phyloP scores from a whole-genome alignment of 164 flowering plant genomes.

The Santalum album region DNA sequence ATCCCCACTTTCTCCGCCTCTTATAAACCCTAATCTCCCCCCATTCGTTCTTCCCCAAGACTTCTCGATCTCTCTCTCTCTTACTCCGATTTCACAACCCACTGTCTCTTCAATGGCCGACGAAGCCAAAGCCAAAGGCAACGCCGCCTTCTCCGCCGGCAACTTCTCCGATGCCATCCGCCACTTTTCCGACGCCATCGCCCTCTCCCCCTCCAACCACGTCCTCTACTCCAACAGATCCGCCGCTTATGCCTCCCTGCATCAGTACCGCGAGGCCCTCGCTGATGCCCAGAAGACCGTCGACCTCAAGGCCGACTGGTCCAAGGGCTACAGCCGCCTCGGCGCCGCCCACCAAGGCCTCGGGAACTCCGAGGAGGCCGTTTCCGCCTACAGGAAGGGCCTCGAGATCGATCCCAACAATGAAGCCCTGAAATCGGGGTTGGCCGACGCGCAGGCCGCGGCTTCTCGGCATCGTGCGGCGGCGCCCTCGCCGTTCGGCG shows the following conservation, averaged over 20 bases:
- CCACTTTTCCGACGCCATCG: conserved; percentile 80
- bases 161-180: conserved; percentile 49
- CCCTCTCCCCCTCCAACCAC: conserved; percentile 72
- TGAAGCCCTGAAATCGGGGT: conserved; percentile 67
- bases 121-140: conserved; percentile 95
- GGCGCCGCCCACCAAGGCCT: conserved; percentile 82
- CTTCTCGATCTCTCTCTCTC: conserved; percentile 1
- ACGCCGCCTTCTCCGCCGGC: conserved; percentile 87
- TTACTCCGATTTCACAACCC: not conserved
- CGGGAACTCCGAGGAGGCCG: conserved; percentile 39
- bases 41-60: not conserved
- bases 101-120: conserved; percentile 48
- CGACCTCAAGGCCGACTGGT: conserved; percentile 79
- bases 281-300: conserved; percentile 81
- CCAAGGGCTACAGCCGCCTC: conserved; percentile 85
- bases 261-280: conserved; percentile 55
- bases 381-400: conserved; percentile 65
- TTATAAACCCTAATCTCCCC: conserved; percentile 1
- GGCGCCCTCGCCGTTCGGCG: conserved; percentile 50
- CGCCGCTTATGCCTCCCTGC: conserved; percentile 84
- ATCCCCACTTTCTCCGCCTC: too few relatives aligned
- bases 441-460: conserved; percentile 64
- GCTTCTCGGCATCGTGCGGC: conserved; percentile 25
- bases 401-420: conserved; percentile 79
- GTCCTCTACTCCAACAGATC: conserved; percentile 97